Evolutionary conservation across 257 asterid genomes (phyloP), one percentile per base, ranked within the genome.

Genomic region (Forsythia viridissima): DNA sequence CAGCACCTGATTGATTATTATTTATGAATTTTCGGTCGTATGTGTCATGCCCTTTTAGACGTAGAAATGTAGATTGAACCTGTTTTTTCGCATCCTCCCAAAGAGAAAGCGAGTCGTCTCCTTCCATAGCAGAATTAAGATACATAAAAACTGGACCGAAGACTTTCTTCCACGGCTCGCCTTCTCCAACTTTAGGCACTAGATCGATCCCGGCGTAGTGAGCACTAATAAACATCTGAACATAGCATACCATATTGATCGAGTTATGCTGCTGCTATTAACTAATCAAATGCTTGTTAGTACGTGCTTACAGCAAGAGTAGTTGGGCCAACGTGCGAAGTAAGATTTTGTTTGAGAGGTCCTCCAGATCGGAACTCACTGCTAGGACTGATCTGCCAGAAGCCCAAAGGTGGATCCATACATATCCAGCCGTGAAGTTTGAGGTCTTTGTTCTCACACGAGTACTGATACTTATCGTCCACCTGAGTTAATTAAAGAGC

Each of bases 91-190:
- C 96, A 72, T 92, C 97, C 18, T 84, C 88, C 96, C 97, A 93
- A 13, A 92, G 87, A 4, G 86, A 66, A 75, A 85, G 72, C 0
- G 91, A 90, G 71, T 88, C 88, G 7, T 85, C 89, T 46, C 83
- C 91, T 13, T 63, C 71, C 69, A 34, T 61, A 12, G 67, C 85
- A 75, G 89, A 77, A 82, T 93, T 93, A n/a, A 93, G 85, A 82
- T 93, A 93, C 37, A 92, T 79, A 81, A 92, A 89, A 76, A 92
- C 90, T 1, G 98, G 98, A 18, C 98, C 98, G 70, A 89, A 92
- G 11, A 88, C 95, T 51, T 92, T 93, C 85, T 89, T 93, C 98
- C 98, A 93, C 37, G 88, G 81, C 83, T 93, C 97, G 1, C 94
- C 93, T 81, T 89, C 89, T 44, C 72, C 89, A 79, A 93, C 88